Evolutionary conservation across 2,329 filamentous ascomycete species (phyloP).

Genomic region (Elsinoe necatrix): DNA sequence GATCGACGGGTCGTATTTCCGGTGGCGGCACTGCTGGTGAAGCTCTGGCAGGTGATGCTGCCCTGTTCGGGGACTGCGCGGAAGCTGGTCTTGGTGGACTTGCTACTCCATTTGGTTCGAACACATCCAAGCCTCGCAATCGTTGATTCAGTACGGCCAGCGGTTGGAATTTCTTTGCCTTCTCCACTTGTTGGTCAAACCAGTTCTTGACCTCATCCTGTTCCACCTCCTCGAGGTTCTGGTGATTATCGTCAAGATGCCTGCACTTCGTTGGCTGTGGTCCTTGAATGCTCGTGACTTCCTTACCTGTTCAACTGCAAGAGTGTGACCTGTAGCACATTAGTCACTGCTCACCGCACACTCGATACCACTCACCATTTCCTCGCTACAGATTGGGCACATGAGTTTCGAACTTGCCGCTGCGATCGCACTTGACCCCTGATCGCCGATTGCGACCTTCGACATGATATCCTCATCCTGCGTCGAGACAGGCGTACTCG

Average conservation of each 20-base stretch:
- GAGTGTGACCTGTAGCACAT: slow-evolving; percentile 62
- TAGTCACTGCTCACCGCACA: background rate
- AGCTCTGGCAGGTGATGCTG: slow-evolving; percentile 28
- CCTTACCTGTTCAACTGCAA: slow-evolving; percentile 74
- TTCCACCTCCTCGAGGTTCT: slow-evolving; percentile 77
- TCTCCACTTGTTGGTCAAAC: slow-evolving; percentile 91
- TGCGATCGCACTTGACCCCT: slow-evolving; percentile 46
- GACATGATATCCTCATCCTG: slow-evolving; percentile 71
- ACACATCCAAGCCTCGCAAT: slow-evolving; percentile 82
- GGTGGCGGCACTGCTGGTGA: slow-evolving; percentile 29
- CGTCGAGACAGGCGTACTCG: slow-evolving; percentile 61
- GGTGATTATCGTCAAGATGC: slow-evolving; percentile 80
- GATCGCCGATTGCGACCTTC: slow-evolving; percentile 64
- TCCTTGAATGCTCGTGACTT: slow-evolving; percentile 17
- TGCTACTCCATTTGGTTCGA: slow-evolving; percentile 76
- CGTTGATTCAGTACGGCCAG: slow-evolving; percentile 89
- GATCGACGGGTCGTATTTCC: slow-evolving; percentile 47
- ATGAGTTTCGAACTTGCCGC: slow-evolving; percentile 61
- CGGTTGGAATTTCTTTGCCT: slow-evolving; percentile 87
- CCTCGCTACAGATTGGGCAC: slow-evolving; percentile 96
- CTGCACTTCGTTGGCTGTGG: slow-evolving; percentile 32
- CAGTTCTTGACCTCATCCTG: slow-evolving; percentile 95
- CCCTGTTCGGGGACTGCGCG: slow-evolving; percentile 22
- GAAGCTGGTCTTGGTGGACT: slow-evolving; percentile 33
- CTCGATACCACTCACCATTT: slow-evolving; percentile 60